Conservation (phyloP, 176 grass and related monocot genomes). For the Musa troglodytarum region DNA sequence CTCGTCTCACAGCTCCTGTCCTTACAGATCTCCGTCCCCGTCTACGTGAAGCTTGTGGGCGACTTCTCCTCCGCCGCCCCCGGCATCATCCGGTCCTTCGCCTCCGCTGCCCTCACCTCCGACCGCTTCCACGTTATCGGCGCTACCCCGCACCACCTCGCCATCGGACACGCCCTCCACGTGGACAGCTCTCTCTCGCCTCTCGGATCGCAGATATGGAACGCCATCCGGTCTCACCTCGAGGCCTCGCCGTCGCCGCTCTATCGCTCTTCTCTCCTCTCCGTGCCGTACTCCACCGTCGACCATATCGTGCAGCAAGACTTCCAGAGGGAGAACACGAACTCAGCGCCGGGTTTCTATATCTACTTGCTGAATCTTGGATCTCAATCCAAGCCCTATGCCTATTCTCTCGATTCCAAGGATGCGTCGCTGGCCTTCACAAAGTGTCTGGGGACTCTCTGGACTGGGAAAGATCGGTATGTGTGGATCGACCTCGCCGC, state of each 20-base stretch:
- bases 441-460: conserved; percentile 64
- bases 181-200: conserved; percentile 28
- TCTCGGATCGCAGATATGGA: conserved; percentile 19
- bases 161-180: conserved; percentile 38
- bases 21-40: conserved; percentile 35
- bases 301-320: conserved; percentile 54
- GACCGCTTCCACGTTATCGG: conserved; percentile 41
- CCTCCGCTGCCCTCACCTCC: conserved; percentile 33
- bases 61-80: conserved; percentile 33
- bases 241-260: conserved; percentile 25
- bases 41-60: conserved; percentile 52
- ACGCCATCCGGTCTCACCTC: conserved; percentile 13
- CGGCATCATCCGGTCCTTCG: conserved; percentile 29
- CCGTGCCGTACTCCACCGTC: conserved; percentile 63
- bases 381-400: conserved; percentile 53
- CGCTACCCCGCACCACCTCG: conserved; percentile 38
- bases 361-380: conserved; percentile 85
- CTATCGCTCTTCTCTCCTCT: conserved; percentile 40
- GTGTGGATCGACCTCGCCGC: conserved; percentile 86
- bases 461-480: conserved; percentile 86
- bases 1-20: conserved; percentile 41
- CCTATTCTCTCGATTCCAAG: conserved; percentile 39
- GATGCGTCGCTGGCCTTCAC: conserved; percentile 50
- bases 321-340: conserved; percentile 31
- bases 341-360: conserved; percentile 48